Conservation (phyloP, 2,329 filamentous ascomycete genomes). For the Cladosporium halotolerans region DNA sequence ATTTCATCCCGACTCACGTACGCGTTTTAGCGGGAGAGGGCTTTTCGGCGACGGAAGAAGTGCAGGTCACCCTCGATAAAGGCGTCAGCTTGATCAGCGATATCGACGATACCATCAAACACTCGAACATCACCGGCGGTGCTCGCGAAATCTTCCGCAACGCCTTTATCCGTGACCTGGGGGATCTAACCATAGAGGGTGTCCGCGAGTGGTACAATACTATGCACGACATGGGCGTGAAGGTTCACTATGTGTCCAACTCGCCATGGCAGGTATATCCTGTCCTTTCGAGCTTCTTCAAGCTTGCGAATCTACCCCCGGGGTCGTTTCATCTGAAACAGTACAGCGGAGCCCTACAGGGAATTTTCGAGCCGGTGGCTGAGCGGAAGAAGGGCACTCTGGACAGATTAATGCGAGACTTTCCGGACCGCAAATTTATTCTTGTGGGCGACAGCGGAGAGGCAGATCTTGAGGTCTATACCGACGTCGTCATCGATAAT, state of each 20-base stretch:
- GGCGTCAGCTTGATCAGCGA: constrained; percentile 94
- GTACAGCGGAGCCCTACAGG: constrained; percentile 93
- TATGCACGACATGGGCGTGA: constrained; percentile 73
- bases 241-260: constrained; percentile 97
- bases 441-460: constrained; percentile 94
- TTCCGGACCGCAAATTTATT: constrained; percentile 82
- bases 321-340: constrained; percentile 95
- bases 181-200: constrained; percentile 75
- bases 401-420: constrained; percentile 79
- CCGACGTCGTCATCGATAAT: constrained; percentile 78
- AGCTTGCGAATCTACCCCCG: constrained; percentile 68
- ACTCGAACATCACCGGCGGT: constrained; percentile 81
- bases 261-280: constrained; percentile 97
- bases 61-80: constrained; percentile 67
- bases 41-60: constrained; percentile 71
- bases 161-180: constrained; percentile 82
- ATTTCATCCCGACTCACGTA: constrained; percentile 86
- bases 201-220: constrained; percentile 83
- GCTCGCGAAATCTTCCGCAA: constrained; percentile 94
- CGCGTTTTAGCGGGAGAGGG: constrained; percentile 80
- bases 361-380: constrained; percentile 94
- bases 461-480: constrained; percentile 94
- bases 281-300: constrained; percentile 78
- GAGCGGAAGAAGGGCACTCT: constrained; percentile 88
- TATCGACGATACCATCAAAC: constrained; percentile 95